A percentile compares a stretch with the other conserved stretches of the same genome.
Evolutionary conservation across 2,329 filamentous ascomycete genomes (phyloP).

Genomic region (Bipolaris victoriae): DNA sequence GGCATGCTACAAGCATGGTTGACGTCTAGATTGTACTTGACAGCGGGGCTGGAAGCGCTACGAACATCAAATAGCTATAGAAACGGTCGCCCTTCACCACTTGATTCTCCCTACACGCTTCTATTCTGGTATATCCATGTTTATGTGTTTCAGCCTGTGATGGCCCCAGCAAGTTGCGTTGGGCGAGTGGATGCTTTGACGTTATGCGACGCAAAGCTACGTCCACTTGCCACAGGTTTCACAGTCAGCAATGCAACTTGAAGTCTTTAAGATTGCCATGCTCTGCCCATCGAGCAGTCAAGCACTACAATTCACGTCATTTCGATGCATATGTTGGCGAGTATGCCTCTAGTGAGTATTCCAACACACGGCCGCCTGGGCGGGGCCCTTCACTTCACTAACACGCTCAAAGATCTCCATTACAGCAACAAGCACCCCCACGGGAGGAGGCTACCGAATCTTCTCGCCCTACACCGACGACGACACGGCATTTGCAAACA

Average conservation of each 20-base stretch:
- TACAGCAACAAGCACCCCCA: constrained; percentile 22
- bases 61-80: constrained; percentile 46
- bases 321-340: constrained; percentile 13
- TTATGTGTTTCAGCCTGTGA: constrained; percentile 38
- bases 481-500: constrained; percentile 29
- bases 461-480: constrained; percentile 40
- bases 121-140: constrained; percentile 12
- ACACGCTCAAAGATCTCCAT: constrained; percentile 28
- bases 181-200: constrained; percentile 35
- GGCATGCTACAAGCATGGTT: constrained; percentile 24
- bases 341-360: constrained; percentile 37
- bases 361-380: constrained; percentile 22
- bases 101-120: constrained; percentile 29
- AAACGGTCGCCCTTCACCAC: constrained; percentile 37
- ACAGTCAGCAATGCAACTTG: constrained; percentile 26
- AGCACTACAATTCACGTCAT: constrained; percentile 2
- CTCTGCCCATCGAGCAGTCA: constrained; percentile 15
- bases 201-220: constrained; percentile 28
- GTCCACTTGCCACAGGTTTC: constrained; percentile 33
- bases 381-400: constrained; percentile 17
- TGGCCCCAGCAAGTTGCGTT: constrained; percentile 14
- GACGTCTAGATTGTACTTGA: constrained; percentile 34
- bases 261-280: constrained; percentile 20
- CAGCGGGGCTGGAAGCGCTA: constrained; percentile 41
- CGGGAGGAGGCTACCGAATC: constrained; percentile 31